A percentile compares a stretch with the other conserved stretches of the same genome.
These are phyloP conservation scores for Pseudogymnoascus destructans DNA, from an alignment of 2,329 filamentous ascomycete genomes.

Conservation along the genomic window DNA sequence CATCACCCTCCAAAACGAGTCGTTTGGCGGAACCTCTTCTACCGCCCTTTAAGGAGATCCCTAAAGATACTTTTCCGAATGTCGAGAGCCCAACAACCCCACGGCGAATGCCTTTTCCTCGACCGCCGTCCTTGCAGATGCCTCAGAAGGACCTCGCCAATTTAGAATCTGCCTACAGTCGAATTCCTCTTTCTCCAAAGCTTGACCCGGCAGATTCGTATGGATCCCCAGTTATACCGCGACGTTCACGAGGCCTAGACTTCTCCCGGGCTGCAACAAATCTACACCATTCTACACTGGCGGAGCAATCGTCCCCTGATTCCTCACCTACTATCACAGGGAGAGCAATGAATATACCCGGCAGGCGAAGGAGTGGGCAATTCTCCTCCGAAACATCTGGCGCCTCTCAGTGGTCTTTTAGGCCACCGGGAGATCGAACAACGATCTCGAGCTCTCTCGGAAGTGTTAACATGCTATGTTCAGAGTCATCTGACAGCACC, in stretches of 20 bases:
- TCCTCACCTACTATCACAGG: slow-evolving; percentile 76
- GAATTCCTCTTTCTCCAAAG: slow-evolving; percentile 66
- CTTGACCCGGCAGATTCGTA: slow-evolving; percentile 75
- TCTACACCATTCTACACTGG: slow-evolving; percentile 87
- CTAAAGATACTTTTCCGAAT: slow-evolving; percentile 16
- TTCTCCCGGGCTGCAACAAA: slow-evolving; percentile 90
- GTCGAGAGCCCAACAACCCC: slow-evolving; percentile 51
- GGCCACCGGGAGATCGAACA: slow-evolving; percentile 55
- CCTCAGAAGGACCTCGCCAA: slow-evolving; percentile 37
- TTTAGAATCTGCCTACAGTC: slow-evolving; percentile 38
- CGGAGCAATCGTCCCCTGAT: slow-evolving; percentile 76
- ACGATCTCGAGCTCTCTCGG: slow-evolving; percentile 58
- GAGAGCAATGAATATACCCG: slow-evolving; percentile 51
- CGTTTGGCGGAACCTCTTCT: neutral
- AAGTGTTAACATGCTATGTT: slow-evolving; percentile 49
- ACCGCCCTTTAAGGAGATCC: neutral
- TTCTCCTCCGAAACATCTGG: slow-evolving; percentile 30
- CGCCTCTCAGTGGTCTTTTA: slow-evolving; percentile 56
- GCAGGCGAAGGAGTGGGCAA: slow-evolving; percentile 34
- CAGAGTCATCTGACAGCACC: slow-evolving; percentile 62
- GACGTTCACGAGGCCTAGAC: slow-evolving; percentile 79
- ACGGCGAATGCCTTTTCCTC: slow-evolving; percentile 50
- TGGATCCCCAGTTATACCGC: slow-evolving; percentile 76
- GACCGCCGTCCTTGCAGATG: slow-evolving; percentile 59
- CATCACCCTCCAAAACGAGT: neutral